A percentile compares a stretch with the other conserved stretches of the same genome.
These are phyloP conservation scores for Calonectria montana DNA, from an alignment of 2,329 filamentous ascomycete species.

Conservation along the genomic window DNA sequence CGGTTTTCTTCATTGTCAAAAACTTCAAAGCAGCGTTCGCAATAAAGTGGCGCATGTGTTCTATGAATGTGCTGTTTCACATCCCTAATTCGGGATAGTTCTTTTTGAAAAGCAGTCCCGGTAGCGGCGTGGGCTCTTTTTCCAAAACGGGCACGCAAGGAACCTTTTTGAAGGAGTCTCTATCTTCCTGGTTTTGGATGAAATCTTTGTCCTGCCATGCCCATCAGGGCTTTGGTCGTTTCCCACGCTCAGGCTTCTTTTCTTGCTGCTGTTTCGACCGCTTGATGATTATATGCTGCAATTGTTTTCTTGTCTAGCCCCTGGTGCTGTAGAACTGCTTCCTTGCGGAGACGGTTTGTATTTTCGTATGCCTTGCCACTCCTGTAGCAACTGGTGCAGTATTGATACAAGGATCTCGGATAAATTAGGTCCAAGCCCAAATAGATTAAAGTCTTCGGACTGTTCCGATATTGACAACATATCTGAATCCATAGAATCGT, in stretches of 20 bases:
- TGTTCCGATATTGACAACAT: not conserved
- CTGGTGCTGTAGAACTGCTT: not conserved
- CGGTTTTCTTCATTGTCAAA: not conserved
- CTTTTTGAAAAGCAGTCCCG: conserved; percentile 42
- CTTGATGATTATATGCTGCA: not conserved
- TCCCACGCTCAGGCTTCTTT: not conserved
- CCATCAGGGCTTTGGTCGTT: not conserved
- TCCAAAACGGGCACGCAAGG: conserved; percentile 46
- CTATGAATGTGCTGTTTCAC: conserved; percentile 44
- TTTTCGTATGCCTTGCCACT: not conserved
- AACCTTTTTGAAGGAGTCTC: not conserved
- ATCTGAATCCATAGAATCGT: not conserved
- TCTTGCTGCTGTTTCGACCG: not conserved
- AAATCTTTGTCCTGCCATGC: not conserved
- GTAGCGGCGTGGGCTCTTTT: conserved; percentile 41
- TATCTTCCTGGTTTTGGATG: not conserved
- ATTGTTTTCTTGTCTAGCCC: no score
- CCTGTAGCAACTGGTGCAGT: not conserved
- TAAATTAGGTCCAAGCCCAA: not conserved
- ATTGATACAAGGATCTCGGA: not conserved
- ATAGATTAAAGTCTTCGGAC: not conserved
- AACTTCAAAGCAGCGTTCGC: not conserved
- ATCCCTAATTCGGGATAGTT: conserved; percentile 41
- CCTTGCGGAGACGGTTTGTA: not conserved
- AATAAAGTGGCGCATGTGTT: not conserved